Percentiles rank a stretch among this genome's conserved stretches.
Conservation (phyloP, 2,329 filamentous ascomycete genomes). For the Botrytis porri region DNA sequence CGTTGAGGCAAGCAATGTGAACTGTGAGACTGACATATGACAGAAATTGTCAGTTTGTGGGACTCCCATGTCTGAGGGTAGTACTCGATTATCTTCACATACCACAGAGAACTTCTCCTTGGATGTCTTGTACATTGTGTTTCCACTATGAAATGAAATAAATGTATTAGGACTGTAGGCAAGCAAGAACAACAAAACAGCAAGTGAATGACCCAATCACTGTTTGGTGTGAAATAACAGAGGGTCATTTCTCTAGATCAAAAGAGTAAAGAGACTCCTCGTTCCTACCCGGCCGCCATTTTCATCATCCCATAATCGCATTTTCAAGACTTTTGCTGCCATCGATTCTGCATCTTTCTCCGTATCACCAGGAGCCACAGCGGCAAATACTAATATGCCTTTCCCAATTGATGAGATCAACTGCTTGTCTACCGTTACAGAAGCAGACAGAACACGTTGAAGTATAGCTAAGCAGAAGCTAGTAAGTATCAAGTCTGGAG, state of each 20-base stretch:
- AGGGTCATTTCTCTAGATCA: background rate
- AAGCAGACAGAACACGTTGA: slow-evolving; percentile 91
- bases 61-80: background rate
- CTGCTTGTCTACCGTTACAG: slow-evolving; percentile 89
- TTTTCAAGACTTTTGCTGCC: slow-evolving; percentile 80
- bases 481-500: slow-evolving; percentile 16
- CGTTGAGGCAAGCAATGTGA: slow-evolving; percentile 88
- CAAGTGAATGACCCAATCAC: background rate
- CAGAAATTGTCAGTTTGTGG: background rate
- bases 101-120: slow-evolving; percentile 94
- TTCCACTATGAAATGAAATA: slow-evolving; percentile 67
- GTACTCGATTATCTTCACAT: slow-evolving; percentile 29
- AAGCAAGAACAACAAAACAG: background rate
- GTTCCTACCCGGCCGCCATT: slow-evolving; percentile 34
- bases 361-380: slow-evolving; percentile 85
- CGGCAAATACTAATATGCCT: slow-evolving; percentile 87
- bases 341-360: slow-evolving; percentile 81
- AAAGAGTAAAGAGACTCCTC: background rate
- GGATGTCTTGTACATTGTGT: slow-evolving; percentile 79
- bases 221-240: background rate
- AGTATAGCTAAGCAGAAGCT: slow-evolving; percentile 65
- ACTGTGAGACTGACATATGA: slow-evolving; percentile 75
- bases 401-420: slow-evolving; percentile 87
- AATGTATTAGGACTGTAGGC: slow-evolving; percentile 22
- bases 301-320: slow-evolving; percentile 72